phyloP scores from a whole-genome alignment of 2,329 filamentous ascomycete species.

The Penicillium concentricum region DNA sequence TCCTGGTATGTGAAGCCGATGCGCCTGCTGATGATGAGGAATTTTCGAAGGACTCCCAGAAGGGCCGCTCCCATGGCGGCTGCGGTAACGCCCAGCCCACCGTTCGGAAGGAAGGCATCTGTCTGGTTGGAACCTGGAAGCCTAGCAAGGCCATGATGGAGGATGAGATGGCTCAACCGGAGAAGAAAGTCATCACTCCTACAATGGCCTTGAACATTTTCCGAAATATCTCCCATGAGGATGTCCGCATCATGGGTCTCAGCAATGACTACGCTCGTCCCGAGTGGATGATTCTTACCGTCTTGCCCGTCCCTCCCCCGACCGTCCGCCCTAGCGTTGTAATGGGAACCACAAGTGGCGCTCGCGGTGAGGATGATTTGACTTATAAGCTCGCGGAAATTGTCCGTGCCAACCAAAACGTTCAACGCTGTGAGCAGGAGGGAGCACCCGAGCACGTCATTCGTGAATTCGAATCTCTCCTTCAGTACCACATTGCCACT shows the following conservation, averaged over 20 bases:
- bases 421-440: conserved; percentile 84
- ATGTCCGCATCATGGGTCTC: conserved; percentile 82
- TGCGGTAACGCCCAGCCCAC: conserved; percentile 90
- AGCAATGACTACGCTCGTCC: conserved; percentile 94
- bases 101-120: conserved; percentile 82
- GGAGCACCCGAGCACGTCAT: conserved; percentile 90
- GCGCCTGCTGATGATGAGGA: conserved; percentile 65
- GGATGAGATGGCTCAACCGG: conserved; percentile 62
- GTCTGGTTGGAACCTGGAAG: conserved; percentile 75
- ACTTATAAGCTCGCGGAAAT: conserved; percentile 99
- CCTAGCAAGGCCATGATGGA: conserved; percentile 72
- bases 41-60: conserved; percentile 63
- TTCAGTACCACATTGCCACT: conserved; percentile 97
- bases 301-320: conserved; percentile 90
- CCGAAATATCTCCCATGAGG: conserved; percentile 75
- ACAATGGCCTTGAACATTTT: conserved; percentile 84
- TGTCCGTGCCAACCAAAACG: conserved; percentile 93
- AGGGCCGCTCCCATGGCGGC: conserved; percentile 70
- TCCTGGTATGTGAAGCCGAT: conserved; percentile 79
- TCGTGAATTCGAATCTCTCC: conserved; percentile 81
- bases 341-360: conserved; percentile 88
- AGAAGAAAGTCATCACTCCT: conserved; percentile 79
- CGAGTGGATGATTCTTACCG: conserved; percentile 97
- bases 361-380: conserved; percentile 96
- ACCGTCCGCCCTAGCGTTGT: conserved; percentile 96